A percentile compares a stretch with the other conserved stretches of the same genome.
phyloP scores from a whole-genome alignment of 768 basidiomycete genomes.

The Rhodocollybia butyracea region DNA sequence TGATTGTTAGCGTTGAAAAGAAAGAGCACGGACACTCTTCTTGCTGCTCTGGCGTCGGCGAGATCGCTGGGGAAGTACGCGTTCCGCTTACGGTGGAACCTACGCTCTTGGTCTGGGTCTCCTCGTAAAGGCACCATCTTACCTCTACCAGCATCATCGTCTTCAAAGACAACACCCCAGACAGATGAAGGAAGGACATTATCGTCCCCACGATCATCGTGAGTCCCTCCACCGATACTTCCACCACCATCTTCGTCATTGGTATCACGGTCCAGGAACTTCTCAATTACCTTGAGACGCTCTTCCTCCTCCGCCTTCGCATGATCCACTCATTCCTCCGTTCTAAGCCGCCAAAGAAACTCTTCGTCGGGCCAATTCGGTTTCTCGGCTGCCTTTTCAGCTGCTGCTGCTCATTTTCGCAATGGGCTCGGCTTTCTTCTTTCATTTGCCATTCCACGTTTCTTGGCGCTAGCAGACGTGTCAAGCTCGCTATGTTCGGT shows the following conservation, averaged over 20 bases:
- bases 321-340: slow-evolving; percentile 49
- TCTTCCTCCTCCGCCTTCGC: slow-evolving; percentile 56
- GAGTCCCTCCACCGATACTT: slow-evolving; percentile 3
- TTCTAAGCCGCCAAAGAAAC: slow-evolving; percentile 74
- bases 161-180: slow-evolving; percentile 26
- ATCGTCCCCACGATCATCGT: slow-evolving; percentile 13
- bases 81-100: slow-evolving; percentile 23
- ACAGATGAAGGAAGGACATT: slow-evolving; percentile 28
- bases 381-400: slow-evolving; percentile 35
- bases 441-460: slow-evolving; percentile 37
- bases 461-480: slow-evolving; percentile 28
- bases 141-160: slow-evolving; percentile 41
- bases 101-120: slow-evolving; percentile 30
- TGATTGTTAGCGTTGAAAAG: slow-evolving; percentile 34
- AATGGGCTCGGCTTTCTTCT: slow-evolving; percentile 46
- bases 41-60: slow-evolving; percentile 78
- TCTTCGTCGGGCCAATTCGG: slow-evolving; percentile 79
- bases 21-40: slow-evolving; percentile 60
- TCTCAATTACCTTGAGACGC: slow-evolving; percentile 61
- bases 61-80: slow-evolving; percentile 60
- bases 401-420: slow-evolving; percentile 22
- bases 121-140: slow-evolving; percentile 58
- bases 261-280: slow-evolving; percentile 71
- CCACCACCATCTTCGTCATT: slow-evolving; percentile 51
- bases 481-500: slow-evolving; percentile 31